Evolutionary conservation across 257 asterid species (phyloP), one percentile per base, ranked within the genome.

Genomic region (Solanum chmielewskii): DNA sequence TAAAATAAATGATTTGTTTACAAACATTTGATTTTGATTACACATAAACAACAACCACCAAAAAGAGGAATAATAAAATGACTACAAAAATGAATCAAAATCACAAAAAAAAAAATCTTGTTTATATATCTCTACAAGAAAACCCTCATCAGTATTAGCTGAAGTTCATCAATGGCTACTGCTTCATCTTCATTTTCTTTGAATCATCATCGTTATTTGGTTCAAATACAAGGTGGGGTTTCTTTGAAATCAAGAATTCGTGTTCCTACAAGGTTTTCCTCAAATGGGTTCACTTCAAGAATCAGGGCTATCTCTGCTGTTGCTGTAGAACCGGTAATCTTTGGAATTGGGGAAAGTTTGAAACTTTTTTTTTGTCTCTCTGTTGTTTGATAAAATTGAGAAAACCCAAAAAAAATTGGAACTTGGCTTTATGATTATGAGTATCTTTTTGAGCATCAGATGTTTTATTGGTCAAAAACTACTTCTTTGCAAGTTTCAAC

Each of bases 251-350:
- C 89, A 31, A 91, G 69, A 69, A 78, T 86, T 66, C 66, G 86
- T 62, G 90, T 90, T 76, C 86, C 87, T 42, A 87, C 68, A 39
- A 86, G 84, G 11, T 86, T 87, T 86, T 82, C 87, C 88, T 83
- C 92, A 86, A 62, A 16, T 4, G 85, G 29, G 52, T 66, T 49
- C 77, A 84, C 29, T 66, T 85, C 91, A 9, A 91, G 89, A 87
- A 91, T 93, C 78, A 92, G 93, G 52, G 96, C 96, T 12, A 90
- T 88, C 92, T 90, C 93, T 85, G 95, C 90, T 87, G 91, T 95
- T 87, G 93, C 95, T 88, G 83, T 91, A 47, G 93, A 91, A 75
- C 91, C 93, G 23, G 99, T 95, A 90, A 88, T 44, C 18, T 91
- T 86, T 86, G 77, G 13, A 6, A 45, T 70, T 64, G 87, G 87